These are phyloP conservation scores for Heterobasidion irregulare DNA, from an alignment of 1,284 basidiomycete species.

Conservation along the genomic window DNA sequence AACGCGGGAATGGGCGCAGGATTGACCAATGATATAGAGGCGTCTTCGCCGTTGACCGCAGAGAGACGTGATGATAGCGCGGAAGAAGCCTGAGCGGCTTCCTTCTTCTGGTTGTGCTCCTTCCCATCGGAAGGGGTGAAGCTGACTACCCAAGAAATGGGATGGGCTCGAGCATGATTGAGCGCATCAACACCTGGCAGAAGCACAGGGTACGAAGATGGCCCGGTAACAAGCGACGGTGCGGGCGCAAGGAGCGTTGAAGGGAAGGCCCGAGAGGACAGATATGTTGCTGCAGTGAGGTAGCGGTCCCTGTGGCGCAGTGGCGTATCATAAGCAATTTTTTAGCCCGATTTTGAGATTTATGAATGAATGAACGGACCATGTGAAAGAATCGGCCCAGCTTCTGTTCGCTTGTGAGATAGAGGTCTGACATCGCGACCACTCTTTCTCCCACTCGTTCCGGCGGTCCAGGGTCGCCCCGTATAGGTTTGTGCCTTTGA, in stretches of 20 bases:
- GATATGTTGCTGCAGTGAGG: slow-evolving; percentile 61
- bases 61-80: not conserved
- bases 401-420: slow-evolving; percentile 26
- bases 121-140: slow-evolving; percentile 17
- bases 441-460: slow-evolving; percentile 53
- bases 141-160: slow-evolving; percentile 73
- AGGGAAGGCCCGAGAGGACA: slow-evolving; percentile 85
- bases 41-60: slow-evolving; percentile 3
- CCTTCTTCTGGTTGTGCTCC: too few relatives aligned
- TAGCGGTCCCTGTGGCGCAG: slow-evolving; percentile 59
- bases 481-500: slow-evolving; percentile 72
- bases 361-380: slow-evolving; percentile 38
- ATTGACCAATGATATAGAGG: slow-evolving; percentile 31
- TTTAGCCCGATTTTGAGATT: too few relatives aligned
- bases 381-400: slow-evolving; percentile 53
- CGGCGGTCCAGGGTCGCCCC: slow-evolving; percentile 63
- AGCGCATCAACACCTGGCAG: slow-evolving; percentile 80
- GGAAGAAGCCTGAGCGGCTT: too few relatives aligned
- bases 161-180: slow-evolving; percentile 69
- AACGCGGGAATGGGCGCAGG: slow-evolving; percentile 32
- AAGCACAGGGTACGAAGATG: slow-evolving; percentile 65
- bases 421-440: slow-evolving; percentile 37
- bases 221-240: slow-evolving; percentile 42
- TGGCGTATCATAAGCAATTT: not conserved
- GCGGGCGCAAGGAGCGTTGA: slow-evolving; percentile 61